phyloP scores from a whole-genome alignment of 1,284 basidiomycete genomes.

The Rhodotorula sp. region DNA sequence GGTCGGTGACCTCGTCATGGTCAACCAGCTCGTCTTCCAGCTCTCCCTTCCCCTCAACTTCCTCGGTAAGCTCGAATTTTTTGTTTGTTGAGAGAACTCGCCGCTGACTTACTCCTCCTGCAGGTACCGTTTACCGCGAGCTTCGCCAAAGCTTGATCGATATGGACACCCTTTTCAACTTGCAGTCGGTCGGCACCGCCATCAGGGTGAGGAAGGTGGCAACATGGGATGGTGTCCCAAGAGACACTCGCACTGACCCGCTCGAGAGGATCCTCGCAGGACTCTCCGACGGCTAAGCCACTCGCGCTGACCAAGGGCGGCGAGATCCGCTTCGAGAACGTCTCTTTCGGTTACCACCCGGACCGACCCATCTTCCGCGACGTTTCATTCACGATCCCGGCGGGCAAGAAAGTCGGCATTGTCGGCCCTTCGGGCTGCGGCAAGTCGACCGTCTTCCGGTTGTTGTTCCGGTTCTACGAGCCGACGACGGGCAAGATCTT shows the following conservation, averaged over 20 bases:
- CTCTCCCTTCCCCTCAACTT: conserved; percentile 94
- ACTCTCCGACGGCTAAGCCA: conserved; percentile 66
- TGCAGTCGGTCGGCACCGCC: conserved; percentile 78
- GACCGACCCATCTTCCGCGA: conserved; percentile 85
- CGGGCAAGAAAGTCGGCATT: conserved; percentile 92
- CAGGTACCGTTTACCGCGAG: conserved; percentile 84
- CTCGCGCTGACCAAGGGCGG: conserved; percentile 69
- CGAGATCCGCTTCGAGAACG: conserved; percentile 88
- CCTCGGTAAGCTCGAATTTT: conserved; percentile 58
- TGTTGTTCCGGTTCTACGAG: conserved; percentile 93
- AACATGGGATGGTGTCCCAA: too few species aligned
- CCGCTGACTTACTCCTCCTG: neutral
- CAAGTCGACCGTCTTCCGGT: conserved; percentile 94
- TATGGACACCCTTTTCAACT: conserved; percentile 93
- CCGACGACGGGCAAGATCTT: conserved; percentile 75
- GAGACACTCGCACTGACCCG: neutral
- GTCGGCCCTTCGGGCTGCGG: conserved; percentile 96
- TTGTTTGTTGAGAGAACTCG: too few species aligned
- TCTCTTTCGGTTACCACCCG: conserved; percentile 86
- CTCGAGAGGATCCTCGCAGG: conserved; percentile 52
- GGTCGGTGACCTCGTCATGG: conserved; percentile 95
- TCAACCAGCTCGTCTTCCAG: conserved; percentile 99
- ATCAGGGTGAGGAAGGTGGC: conserved; percentile 57
- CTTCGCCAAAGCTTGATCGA: conserved; percentile 91
- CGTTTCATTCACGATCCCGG: conserved; percentile 88